Conservation (phyloP, 257 asterid species). For the Striga asiatica region DNA sequence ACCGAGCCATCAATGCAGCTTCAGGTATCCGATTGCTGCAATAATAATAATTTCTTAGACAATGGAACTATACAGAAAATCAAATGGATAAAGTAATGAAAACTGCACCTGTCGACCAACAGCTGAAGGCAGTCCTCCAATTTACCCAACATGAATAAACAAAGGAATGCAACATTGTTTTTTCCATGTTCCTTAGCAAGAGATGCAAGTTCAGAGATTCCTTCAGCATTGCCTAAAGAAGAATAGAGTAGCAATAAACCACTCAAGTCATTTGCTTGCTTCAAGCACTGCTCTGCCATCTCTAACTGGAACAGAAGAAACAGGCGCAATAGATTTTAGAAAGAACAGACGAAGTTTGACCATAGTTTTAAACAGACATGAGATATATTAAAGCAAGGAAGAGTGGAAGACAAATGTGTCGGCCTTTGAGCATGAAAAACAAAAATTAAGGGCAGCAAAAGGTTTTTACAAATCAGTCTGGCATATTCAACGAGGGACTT, state of each 20-base stretch:
- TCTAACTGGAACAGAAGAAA: slow-evolving; percentile 59
- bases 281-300: slow-evolving; percentile 90
- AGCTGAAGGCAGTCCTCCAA: slow-evolving; percentile 93
- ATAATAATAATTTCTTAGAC: slow-evolving; percentile 14
- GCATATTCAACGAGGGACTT: background rate
- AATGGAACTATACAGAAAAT: slow-evolving; percentile 7
- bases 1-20: slow-evolving; percentile 99
- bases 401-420: background rate
- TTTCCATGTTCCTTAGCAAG: slow-evolving; percentile 85
- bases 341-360: slow-evolving; percentile 6
- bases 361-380: background rate
- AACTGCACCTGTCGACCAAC: slow-evolving; percentile 70
- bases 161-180: slow-evolving; percentile 90
- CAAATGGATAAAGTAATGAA: slow-evolving; percentile 8
- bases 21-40: slow-evolving; percentile 98
- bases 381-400: background rate
- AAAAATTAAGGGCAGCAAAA: background rate
- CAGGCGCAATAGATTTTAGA: slow-evolving; percentile 8
- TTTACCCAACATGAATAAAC: slow-evolving; percentile 86
- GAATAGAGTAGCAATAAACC: slow-evolving; percentile 86
- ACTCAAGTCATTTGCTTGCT: slow-evolving; percentile 93
- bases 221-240: slow-evolving; percentile 83
- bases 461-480: background rate
- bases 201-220: slow-evolving; percentile 75
- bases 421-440: background rate